Evolutionary conservation across 768 basidiomycete genomes (phyloP).

Genomic region (Goffeauzyma gilvescens): DNA sequence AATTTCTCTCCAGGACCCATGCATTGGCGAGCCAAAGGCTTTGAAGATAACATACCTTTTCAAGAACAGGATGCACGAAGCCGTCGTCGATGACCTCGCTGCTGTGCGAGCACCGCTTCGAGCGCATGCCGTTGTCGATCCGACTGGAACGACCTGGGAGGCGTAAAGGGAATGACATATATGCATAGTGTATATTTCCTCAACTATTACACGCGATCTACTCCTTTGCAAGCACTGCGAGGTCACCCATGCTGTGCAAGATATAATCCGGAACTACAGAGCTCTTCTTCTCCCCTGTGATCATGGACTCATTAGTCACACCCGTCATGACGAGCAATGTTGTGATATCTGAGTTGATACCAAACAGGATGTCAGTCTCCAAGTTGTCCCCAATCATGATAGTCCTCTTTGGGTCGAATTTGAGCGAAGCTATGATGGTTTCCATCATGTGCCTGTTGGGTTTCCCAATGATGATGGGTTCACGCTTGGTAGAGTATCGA

Average conservation of each 20-base stretch:
- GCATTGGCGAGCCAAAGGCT: constrained; percentile 50
- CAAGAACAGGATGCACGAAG: constrained; percentile 51
- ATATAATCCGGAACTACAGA: constrained; percentile 63
- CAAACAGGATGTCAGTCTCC: constrained; percentile 89
- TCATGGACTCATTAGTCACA: constrained; percentile 54
- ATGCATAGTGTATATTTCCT: no score
- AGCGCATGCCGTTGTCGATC: constrained; percentile 9
- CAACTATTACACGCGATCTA: not conserved
- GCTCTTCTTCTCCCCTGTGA: constrained; percentile 52
- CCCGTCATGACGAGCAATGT: constrained; percentile 89
- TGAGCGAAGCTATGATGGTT: constrained; percentile 66
- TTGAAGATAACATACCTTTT: constrained; percentile 60
- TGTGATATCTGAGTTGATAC: constrained; percentile 60
- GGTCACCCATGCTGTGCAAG: constrained; percentile 61
- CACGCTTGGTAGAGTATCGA: constrained; percentile 47
- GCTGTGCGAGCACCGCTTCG: constrained; percentile 37
- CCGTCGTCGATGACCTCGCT: constrained; percentile 50
- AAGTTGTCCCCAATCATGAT: constrained; percentile 94
- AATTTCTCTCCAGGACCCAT: constrained; percentile 41
- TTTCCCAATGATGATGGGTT: constrained; percentile 70
- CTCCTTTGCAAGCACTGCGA: constrained; percentile 33
- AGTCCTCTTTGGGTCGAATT: constrained; percentile 66
- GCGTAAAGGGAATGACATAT: constrained; percentile 2
- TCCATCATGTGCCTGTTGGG: constrained; percentile 83
- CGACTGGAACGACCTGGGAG: constrained; percentile 1